Conservation (phyloP, 371 early-diverging fungal species). For the Mortierella sp. region DNA sequence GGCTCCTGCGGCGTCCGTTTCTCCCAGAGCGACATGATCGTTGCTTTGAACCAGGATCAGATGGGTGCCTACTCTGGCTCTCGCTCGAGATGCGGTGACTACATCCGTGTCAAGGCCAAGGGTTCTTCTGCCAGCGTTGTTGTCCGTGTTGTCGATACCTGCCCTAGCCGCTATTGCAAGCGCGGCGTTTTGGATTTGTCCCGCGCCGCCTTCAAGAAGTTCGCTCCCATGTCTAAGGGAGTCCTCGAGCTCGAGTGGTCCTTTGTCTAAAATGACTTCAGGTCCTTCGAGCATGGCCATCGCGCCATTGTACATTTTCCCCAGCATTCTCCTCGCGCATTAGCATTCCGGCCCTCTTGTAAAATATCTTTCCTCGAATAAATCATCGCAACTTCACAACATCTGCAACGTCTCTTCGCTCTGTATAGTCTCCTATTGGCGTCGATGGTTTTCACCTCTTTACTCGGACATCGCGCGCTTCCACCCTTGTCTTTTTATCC, state of each 20-base stretch:
- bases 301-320: neutral
- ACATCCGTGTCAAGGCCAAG: conserved; percentile 44
- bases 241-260: conserved; percentile 30
- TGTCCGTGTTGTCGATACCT: conserved; percentile 45
- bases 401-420: neutral
- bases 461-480: neutral
- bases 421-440: neutral
- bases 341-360: neutral
- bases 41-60: conserved; percentile 50
- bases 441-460: neutral
- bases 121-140: conserved; percentile 28
- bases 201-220: conserved; percentile 26
- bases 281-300: neutral
- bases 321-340: neutral
- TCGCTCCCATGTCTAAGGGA: conserved; percentile 28
- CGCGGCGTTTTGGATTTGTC: conserved; percentile 29
- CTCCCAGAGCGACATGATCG: conserved; percentile 54
- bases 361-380: neutral
- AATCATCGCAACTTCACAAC: neutral
- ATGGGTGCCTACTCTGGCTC: conserved; percentile 44
- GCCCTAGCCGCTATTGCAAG: conserved; percentile 35
- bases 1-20: conserved; percentile 45
- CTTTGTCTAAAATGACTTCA: conserved; percentile 16
- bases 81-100: conserved; percentile 48
- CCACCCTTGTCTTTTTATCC: neutral